phyloP scores from a whole-genome alignment of 2,329 filamentous ascomycete genomes.

The Trichoderma semiorbis region DNA sequence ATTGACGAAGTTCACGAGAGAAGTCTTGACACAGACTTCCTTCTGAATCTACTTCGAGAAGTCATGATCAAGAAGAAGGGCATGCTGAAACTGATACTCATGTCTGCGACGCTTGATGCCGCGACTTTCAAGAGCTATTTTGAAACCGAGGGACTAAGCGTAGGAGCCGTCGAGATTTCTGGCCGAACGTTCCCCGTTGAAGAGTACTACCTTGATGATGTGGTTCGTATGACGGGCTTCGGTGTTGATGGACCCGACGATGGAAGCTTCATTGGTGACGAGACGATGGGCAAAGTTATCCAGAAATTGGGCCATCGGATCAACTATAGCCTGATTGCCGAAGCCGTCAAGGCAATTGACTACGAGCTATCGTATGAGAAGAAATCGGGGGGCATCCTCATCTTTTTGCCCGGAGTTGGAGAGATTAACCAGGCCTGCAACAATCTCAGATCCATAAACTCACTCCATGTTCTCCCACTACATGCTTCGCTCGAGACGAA shows the following conservation, averaged over 20 bases:
- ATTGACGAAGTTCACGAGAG: slow-evolving; percentile 97
- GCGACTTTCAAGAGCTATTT: slow-evolving; percentile 84
- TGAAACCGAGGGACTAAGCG: slow-evolving; percentile 59
- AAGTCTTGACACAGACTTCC: slow-evolving; percentile 90
- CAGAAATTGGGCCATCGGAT: slow-evolving; percentile 75
- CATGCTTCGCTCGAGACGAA: slow-evolving; percentile 87
- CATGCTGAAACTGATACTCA: slow-evolving; percentile 83
- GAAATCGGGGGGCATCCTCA: slow-evolving; percentile 77
- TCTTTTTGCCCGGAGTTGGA: slow-evolving; percentile 87
- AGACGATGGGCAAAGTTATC: slow-evolving; percentile 65
- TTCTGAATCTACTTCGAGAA: slow-evolving; percentile 81
- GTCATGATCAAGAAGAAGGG: slow-evolving; percentile 72
- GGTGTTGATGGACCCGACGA: slow-evolving; percentile 48
- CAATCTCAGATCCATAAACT: slow-evolving; percentile 57
- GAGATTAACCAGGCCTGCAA: slow-evolving; percentile 84
- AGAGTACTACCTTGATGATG: slow-evolving; percentile 86
- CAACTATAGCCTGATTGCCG: slow-evolving; percentile 83
- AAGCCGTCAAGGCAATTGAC: slow-evolving; percentile 80
- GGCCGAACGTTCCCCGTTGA: slow-evolving; percentile 87
- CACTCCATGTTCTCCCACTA: slow-evolving; percentile 75
- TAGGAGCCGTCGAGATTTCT: slow-evolving; percentile 80
- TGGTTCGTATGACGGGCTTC: slow-evolving; percentile 76
- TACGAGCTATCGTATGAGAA: slow-evolving; percentile 62
- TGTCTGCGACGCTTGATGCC: slow-evolving; percentile 94
- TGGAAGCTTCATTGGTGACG: slow-evolving; percentile 41